Evolutionary conservation across 805 yeast genomes (phyloP), one percentile per base, ranked within the genome.

Genomic region (Wickerhamiella azyma): DNA sequence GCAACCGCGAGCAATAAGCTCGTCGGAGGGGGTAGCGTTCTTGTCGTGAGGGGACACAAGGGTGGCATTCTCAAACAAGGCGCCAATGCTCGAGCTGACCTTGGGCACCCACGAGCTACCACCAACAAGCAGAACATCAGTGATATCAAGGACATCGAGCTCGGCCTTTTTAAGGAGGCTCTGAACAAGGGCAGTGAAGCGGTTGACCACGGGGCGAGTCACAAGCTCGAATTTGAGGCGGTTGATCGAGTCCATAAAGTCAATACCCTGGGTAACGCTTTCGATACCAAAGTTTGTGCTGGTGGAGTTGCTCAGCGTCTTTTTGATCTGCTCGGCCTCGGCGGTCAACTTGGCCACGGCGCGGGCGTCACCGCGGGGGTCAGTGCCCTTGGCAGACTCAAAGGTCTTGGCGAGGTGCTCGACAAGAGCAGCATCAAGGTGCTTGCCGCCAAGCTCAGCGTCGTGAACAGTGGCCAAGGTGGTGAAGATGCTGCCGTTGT

Each of bases 41-140:
- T 82, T 56, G 63, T 84, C 89, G 21, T 55, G 44, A 53, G 97
- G 94, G 21, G 96, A 79, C 51, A 78, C 70, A 46, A 88, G 73
- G 45, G 69, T 74, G 46, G 85, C 79, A 41, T 80, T 63, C 44
- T 54, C 53, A 77, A 89, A 89, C 43, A 85, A 58, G 48, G 73
- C 69, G 53, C 76, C 74, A 53, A 92, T 65, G 63, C 81, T 79
- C 45, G 79, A 61, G 41, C 94, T 85, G 59, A 92, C 73, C 71
- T 92, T 92, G 57, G 97, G 96, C 54, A 86, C 78, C 71, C 83
- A 79, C 30, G 97, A 81, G 45, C 84, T 73, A 61, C 98, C 98
- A 67, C 98, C 98, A 51, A 77, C 89, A 51, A 92, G 78, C 54
- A 92, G 67, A 43, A 92, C 92, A 65, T 88, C 94, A 62, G 86